phyloP scores from a whole-genome alignment of 75 land plant species.

The Sequoia sempervirens region DNA sequence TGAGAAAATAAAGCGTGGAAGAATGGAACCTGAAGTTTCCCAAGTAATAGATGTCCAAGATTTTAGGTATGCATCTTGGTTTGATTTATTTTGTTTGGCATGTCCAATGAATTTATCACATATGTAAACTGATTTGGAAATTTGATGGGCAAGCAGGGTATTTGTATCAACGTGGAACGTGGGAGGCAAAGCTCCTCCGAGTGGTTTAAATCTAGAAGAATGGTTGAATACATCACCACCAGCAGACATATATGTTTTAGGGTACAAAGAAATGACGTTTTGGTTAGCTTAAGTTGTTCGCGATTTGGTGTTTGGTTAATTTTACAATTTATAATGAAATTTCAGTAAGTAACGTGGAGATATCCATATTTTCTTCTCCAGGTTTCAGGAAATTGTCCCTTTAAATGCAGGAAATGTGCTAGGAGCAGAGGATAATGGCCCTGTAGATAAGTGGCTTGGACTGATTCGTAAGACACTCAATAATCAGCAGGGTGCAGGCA shows the following conservation, averaged over 20 bases:
- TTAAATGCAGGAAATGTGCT: slow-evolving; percentile 91
- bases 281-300: not conserved
- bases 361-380: slow-evolving; percentile 25
- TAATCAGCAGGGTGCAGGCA: slow-evolving; percentile 38
- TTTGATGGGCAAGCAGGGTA: slow-evolving; percentile 29
- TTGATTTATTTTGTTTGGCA: not conserved
- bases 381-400: slow-evolving; percentile 96
- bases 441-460: slow-evolving; percentile 77
- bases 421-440: slow-evolving; percentile 88
- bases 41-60: slow-evolving; percentile 55
- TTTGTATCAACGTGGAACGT: slow-evolving; percentile 95
- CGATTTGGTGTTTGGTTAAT: not conserved
- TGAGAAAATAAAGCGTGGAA: slow-evolving; percentile 27
- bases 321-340: not conserved
- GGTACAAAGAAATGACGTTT: slow-evolving; percentile 38
- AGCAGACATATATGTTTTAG: slow-evolving; percentile 90
- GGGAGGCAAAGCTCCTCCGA: slow-evolving; percentile 84
- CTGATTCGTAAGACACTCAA: slow-evolving; percentile 79
- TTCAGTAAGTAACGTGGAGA: slow-evolving; percentile 2
- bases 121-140: not conserved
- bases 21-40: slow-evolving; percentile 32
- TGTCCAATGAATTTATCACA: not conserved
- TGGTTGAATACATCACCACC: slow-evolving; percentile 79
- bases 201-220: slow-evolving; percentile 63
- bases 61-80: slow-evolving; percentile 27